phyloP scores from a whole-genome alignment of 2,329 filamentous ascomycete genomes.

The Aspergillus pseudotamarii region DNA sequence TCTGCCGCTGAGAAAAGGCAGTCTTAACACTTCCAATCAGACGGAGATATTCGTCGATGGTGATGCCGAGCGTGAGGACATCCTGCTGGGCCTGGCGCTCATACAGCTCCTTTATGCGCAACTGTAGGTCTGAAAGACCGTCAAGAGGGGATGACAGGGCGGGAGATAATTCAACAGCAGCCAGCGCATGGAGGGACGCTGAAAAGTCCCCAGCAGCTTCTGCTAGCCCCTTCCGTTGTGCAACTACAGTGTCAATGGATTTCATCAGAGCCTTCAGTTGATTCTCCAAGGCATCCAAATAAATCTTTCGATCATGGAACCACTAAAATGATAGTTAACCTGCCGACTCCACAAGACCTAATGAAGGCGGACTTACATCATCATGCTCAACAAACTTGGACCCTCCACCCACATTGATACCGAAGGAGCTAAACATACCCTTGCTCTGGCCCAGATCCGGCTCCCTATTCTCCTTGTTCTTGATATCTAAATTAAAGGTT shows the following conservation, averaged over 20 bases:
- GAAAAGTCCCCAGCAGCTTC: slow-evolving; percentile 95
- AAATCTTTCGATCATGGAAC: slow-evolving; percentile 96
- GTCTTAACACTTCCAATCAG: slow-evolving; percentile 94
- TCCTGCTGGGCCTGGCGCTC: slow-evolving; percentile 97
- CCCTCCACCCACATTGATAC: slow-evolving; percentile 73
- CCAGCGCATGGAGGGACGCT: slow-evolving; percentile 86
- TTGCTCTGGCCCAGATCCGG: slow-evolving; percentile 86
- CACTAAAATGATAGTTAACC: slow-evolving; percentile 59
- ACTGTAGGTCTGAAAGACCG: slow-evolving; percentile 86
- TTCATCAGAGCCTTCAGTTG: slow-evolving; percentile 90
- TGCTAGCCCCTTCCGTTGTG: slow-evolving; percentile 87
- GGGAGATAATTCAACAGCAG: slow-evolving; percentile 88
- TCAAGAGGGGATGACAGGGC: slow-evolving; percentile 86
- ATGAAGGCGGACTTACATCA: slow-evolving; percentile 63
- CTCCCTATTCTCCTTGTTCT: slow-evolving; percentile 94
- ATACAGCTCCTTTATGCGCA: slow-evolving; percentile 92
- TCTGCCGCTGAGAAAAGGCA: slow-evolving; percentile 88
- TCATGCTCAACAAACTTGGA: slow-evolving; percentile 97
- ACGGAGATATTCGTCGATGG: slow-evolving; percentile 97
- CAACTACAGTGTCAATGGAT: slow-evolving; percentile 89
- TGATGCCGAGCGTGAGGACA: slow-evolving; percentile 92
- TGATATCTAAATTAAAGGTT: slow-evolving; percentile 92
- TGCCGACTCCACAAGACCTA: not conserved
- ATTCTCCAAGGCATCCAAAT: slow-evolving; percentile 89
- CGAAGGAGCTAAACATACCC: slow-evolving; percentile 84